phyloP scores from a whole-genome alignment of 805 yeast genomes.

The Barnettozyma siamensis region DNA sequence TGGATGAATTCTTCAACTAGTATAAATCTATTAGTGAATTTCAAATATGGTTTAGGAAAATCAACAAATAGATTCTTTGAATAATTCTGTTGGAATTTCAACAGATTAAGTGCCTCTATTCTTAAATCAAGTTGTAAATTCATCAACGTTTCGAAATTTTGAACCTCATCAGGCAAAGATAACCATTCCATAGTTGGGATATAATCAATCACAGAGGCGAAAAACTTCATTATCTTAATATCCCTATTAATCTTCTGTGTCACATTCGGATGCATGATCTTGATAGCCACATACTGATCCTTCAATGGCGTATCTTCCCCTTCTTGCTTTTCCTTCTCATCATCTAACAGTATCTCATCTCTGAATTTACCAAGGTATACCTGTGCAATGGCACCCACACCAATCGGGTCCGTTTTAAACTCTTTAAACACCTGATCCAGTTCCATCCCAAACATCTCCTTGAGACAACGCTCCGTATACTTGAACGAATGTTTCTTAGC shows the following conservation, averaged over 20 bases:
- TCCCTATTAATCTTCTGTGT: slow-evolving; percentile 70
- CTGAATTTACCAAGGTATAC: slow-evolving; percentile 74
- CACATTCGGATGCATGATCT: slow-evolving; percentile 88
- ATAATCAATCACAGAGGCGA: slow-evolving; percentile 62
- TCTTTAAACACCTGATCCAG: slow-evolving; percentile 74
- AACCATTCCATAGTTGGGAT: slow-evolving; percentile 98
- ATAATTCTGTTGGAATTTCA: slow-evolving; percentile 68
- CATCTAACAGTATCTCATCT: slow-evolving; percentile 26
- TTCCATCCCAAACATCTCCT: slow-evolving; percentile 48
- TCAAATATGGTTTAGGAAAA: slow-evolving; percentile 74
- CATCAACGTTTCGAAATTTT: slow-evolving; percentile 83
- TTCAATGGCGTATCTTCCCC: slow-evolving; percentile 26
- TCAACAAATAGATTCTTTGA: slow-evolving; percentile 49
- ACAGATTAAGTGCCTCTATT: slow-evolving; percentile 80
- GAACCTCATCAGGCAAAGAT: slow-evolving; percentile 90
- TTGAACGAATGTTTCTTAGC: slow-evolving; percentile 66
- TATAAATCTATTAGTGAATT: slow-evolving; percentile 61
- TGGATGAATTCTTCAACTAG: slow-evolving; percentile 80
- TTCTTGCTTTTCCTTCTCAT: too few relatives aligned
- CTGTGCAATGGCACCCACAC: slow-evolving; percentile 99
- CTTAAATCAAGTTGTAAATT: slow-evolving; percentile 81
- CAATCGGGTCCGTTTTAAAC: slow-evolving; percentile 70
- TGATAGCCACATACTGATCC: slow-evolving; percentile 71
- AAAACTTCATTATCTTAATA: slow-evolving; percentile 72
- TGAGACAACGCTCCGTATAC: slow-evolving; percentile 53